Base-by-base conservation (phyloP, 2,329 filamentous ascomycete genomes). In the Talaromyces sp. region DNA sequence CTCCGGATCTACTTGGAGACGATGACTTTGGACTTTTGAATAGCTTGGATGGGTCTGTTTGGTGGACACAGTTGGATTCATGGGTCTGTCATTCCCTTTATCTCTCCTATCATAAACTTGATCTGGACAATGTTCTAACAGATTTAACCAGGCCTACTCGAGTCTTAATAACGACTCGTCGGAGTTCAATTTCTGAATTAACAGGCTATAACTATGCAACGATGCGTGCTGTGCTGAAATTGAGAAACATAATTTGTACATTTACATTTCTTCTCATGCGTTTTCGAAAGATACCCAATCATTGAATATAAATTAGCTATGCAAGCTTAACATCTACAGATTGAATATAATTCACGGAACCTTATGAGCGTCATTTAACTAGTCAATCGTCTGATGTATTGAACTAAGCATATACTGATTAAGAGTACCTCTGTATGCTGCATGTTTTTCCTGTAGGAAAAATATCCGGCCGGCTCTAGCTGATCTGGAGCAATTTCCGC, bases 61-160 rank as follows among this genome's bases (percentile, higher is more conserved):
- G 76, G 75, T 78, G 76, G 75, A 71, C 76, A 15, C 75, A 78
- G 33, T 67, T 78, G 39, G 76, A 78, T 64, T 77, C 75, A 31
- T 78, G 75, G 76, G 76, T 77, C 67, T 64, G 74, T 69, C 5
- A 31, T 13, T 37, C 9, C 9, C 35, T 37, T 13, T 37, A 7
- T 37, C 27, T 31, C 27, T 31, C 3, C 27, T 31, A 5, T 31
- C 27, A 31, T 31, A 31, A 8, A 7, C 27, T 15, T 50, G 17
- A 10, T 8, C 9, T 31, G 27, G 3, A 31, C 27, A 31, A 7
- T 39, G 37, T 33, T 62, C 63, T 70, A 41, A 70, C 61, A 33
- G 17, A 66, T 22, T 41, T 49, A 13, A 22, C 47, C 19, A 78
- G 76, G 76, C 75, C 2, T 74, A 77, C 33, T 74, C 74, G 0